Evolutionary conservation across 2,329 filamentous ascomycete genomes (phyloP).

Genomic region (Echinosphaeria canescens): DNA sequence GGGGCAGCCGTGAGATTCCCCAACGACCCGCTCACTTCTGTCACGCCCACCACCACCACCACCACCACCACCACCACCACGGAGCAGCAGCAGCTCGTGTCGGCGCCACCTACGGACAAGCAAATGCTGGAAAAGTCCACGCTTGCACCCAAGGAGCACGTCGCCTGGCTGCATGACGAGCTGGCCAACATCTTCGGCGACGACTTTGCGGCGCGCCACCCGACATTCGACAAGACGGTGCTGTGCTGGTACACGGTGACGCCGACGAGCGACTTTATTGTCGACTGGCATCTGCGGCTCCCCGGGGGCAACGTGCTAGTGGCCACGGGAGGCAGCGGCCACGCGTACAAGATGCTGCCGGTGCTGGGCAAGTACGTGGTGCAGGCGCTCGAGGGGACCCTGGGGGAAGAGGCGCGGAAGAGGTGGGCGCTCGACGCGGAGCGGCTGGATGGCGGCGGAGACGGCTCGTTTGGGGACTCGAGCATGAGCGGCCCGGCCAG

Average conservation of each 20-base stretch:
- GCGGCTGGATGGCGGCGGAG: neutral
- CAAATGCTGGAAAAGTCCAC: slow-evolving; percentile 1
- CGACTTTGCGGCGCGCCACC: slow-evolving; percentile 6
- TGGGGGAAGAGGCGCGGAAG: neutral
- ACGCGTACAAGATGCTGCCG: slow-evolving; percentile 1
- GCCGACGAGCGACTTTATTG: slow-evolving; percentile 11
- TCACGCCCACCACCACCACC: no score
- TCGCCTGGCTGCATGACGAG: slow-evolving; percentile 4
- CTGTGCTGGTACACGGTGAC: slow-evolving; percentile 15
- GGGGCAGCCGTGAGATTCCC: no score
- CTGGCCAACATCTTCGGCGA: slow-evolving; percentile 5
- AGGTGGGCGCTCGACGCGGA: neutral
- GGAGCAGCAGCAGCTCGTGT: neutral
- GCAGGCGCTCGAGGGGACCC: neutral
- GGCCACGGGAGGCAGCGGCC: slow-evolving; percentile 1
- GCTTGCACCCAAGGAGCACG: slow-evolving; percentile 4
- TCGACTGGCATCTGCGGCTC: slow-evolving; percentile 10
- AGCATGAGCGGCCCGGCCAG: neutral
- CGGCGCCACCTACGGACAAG: neutral
- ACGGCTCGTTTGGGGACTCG: neutral
- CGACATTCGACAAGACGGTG: slow-evolving; percentile 7
- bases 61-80: no score
- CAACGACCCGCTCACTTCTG: no score
- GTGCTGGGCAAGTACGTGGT: slow-evolving; percentile 1
- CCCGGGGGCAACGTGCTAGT: slow-evolving; percentile 3